Base-by-base conservation (phyloP, 768 basidiomycete genomes). In the Kwoniella shandongensis region DNA sequence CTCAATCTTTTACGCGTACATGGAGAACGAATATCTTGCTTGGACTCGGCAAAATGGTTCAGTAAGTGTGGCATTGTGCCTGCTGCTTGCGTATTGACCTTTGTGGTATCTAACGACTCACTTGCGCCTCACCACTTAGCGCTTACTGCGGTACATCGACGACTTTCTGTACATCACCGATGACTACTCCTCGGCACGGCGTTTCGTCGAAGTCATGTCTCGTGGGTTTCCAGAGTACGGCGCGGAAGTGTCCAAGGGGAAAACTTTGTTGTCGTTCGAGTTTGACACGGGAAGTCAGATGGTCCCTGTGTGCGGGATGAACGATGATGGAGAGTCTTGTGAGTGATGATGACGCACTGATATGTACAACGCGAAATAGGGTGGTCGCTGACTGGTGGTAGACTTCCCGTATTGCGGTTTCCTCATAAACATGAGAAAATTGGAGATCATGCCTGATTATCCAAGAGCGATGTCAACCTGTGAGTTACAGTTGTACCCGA, bases 401-500 rank as follows among this genome's bases (percentile, higher is more conserved):
- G 91, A 79, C 39, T 98, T 99, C 73, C 87, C 91, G 1, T 99
- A 92, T 88, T 99, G 96, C 78, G 96, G 93, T 1, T 82, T 86
- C 61, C 70, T 85, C 51, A 88, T 99, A 65, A 78, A 91, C 67
- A 88, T 85, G 80, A 77, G 72, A 20, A 83, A 86, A 63, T 80
- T 99, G 30, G 88, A 90, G 10, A 80, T 98, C 23, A 81, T 85
- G 10, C 84, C 82, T 1, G 92, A 97, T 72, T 89, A 90, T 69
- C 78, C 81, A 2, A 83, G 91, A 60, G 88, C 85, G 68, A 76
- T 80, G 51, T 79, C 79, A 23, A 81, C 78, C 5, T 83, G 90
- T 88, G 67, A 59, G 83, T 75, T 12, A 4, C 20, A 23, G 38
- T 55, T 25, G 38, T 29, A 25, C 20, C 46, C n/a, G 52, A 44